Conservation (phyloP, 257 asterid genomes). For the Solanum chaucha region DNA sequence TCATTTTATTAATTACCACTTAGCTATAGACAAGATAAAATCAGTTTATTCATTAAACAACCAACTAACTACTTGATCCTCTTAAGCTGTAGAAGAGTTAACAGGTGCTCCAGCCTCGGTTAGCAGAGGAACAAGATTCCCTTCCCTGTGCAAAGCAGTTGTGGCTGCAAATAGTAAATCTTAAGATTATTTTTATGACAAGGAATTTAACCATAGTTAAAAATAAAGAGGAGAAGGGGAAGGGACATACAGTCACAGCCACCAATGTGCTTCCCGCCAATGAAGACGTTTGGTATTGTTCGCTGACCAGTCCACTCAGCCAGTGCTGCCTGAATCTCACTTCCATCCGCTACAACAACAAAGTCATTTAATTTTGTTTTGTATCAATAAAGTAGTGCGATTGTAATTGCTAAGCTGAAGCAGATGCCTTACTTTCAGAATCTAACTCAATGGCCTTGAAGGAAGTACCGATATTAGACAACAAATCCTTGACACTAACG, state of each 20-base stretch:
- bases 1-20: not conserved
- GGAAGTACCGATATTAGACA: constrained; percentile 53
- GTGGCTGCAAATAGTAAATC: constrained; percentile 42
- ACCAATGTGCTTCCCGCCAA: constrained; percentile 85
- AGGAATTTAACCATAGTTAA: not conserved
- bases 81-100: constrained; percentile 39
- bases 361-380: not conserved
- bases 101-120: constrained; percentile 75
- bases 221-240: not conserved
- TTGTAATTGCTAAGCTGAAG: not conserved
- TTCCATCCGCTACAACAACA: constrained; percentile 53
- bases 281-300: constrained; percentile 82
- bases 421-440: constrained; percentile 39
- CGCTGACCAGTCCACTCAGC: constrained; percentile 64
- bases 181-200: not conserved
- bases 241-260: constrained; percentile 63
- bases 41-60: too few species aligned
- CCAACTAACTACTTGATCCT: not conserved
- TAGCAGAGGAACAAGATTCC: constrained; percentile 67
- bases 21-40: not conserved
- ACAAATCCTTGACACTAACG: constrained; percentile 60
- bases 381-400: not conserved
- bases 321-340: constrained; percentile 67
- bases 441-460: constrained; percentile 69
- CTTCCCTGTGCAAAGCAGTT: constrained; percentile 43